Evolutionary conservation across 2,329 filamentous ascomycete genomes (phyloP).

Genomic region (Monilinia fructicola): DNA sequence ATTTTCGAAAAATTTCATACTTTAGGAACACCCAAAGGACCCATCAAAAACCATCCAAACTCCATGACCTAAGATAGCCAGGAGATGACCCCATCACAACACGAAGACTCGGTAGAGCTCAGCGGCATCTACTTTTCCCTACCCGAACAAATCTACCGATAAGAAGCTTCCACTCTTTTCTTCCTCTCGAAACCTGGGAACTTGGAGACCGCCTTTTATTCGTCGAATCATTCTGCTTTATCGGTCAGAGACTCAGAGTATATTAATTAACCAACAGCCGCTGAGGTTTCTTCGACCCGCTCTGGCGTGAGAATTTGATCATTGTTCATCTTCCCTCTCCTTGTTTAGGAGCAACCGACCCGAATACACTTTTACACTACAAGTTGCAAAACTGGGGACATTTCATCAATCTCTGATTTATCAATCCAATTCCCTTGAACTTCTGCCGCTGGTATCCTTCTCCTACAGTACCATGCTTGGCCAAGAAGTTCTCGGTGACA

Average conservation of each 20-base stretch:
- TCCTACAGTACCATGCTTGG: not conserved
- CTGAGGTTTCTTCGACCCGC: too few relatives aligned
- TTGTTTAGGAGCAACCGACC: not conserved
- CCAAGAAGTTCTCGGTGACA: not conserved
- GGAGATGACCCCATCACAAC: not conserved
- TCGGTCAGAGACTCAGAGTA: not conserved
- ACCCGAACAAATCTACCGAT: not conserved
- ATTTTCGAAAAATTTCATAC: slow-evolving; percentile 31
- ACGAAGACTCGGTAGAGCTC: not conserved
- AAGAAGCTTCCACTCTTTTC: not conserved
- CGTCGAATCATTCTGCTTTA: not conserved
- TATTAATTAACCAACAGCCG: not conserved
- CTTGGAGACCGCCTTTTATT: not conserved
- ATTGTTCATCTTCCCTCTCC: not conserved
- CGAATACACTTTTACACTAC: not conserved
- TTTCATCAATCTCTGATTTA: not conserved
- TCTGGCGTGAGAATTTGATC: not conserved
- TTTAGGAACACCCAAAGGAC: slow-evolving; percentile 18
- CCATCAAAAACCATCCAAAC: slow-evolving; percentile 9
- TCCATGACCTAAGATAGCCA: not conserved
- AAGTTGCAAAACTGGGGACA: not conserved
- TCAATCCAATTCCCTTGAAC: not conserved
- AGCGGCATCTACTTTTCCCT: slow-evolving; percentile 3
- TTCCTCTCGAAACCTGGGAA: too few relatives aligned
- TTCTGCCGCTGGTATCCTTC: not conserved